Conservation (phyloP, 306 rosid genomes). For the Benincasa hispida region DNA sequence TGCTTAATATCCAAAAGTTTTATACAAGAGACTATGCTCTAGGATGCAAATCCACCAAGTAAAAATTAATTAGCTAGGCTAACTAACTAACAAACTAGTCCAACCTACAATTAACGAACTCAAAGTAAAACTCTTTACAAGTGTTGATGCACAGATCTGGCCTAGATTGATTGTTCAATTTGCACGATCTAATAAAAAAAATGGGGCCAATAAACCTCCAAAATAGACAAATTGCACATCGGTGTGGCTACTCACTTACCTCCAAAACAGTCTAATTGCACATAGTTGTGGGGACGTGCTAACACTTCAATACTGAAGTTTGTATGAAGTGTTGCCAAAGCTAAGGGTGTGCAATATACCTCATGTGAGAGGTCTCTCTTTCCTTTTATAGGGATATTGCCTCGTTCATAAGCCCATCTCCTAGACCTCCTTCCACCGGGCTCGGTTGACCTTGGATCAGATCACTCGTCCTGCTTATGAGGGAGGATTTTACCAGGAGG, state of each 20-base stretch:
- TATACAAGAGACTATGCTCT: not conserved
- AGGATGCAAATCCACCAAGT: not conserved
- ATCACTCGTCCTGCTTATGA: not conserved
- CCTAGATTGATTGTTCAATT: not conserved
- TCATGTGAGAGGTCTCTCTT: not conserved
- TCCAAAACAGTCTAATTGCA: not conserved
- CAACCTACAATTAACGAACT: not conserved
- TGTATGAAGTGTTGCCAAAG: not conserved
- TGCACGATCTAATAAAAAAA: not conserved
- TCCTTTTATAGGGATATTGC: not conserved
- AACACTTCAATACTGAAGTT: not conserved
- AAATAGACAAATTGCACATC: not conserved
- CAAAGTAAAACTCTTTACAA: not conserved
- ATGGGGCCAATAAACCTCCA: not conserved
- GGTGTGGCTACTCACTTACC: not conserved
- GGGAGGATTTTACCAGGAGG: not conserved
- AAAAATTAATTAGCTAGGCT: not conserved
- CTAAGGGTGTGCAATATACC: not conserved
- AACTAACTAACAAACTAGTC: not conserved
- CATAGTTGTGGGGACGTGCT: not conserved
- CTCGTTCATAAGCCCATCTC: not conserved
- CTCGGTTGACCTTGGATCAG: not conserved
- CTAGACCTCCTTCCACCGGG: not conserved
- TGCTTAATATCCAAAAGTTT: not conserved
- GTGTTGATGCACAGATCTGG: not conserved